Evolutionary conservation across 108 stramenopile genomes (phyloP).

Genomic region (Nannochloropsis salina): DNA sequence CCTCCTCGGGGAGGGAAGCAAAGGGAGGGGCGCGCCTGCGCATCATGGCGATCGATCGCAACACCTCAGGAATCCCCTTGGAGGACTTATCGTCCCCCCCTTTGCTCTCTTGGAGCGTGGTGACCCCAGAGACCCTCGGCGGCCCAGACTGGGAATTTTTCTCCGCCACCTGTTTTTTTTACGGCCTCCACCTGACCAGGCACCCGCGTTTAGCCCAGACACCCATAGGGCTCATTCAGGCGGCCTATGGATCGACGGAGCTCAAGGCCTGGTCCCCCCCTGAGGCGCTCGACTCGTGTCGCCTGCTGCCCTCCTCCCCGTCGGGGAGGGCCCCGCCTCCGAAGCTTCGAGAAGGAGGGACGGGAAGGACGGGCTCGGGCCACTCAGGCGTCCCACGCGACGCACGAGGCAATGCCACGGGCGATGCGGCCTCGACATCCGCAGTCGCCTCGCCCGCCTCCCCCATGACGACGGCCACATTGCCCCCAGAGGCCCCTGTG

Average conservation of each 20-base stretch:
- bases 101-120: neutral
- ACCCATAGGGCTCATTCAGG: neutral
- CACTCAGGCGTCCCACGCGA: too few relatives aligned
- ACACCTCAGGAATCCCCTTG: constrained; percentile 7
- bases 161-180: neutral
- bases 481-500: too few relatives aligned
- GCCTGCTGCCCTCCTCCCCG: too few relatives aligned
- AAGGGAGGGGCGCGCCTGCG: neutral
- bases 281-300: neutral
- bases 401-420: too few relatives aligned
- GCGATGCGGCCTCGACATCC: too few relatives aligned
- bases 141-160: neutral
- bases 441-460: too few relatives aligned
- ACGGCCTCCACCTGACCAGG: neutral
- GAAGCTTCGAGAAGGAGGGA: too few relatives aligned
- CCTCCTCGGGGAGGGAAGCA: neutral
- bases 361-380: too few relatives aligned
- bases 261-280: constrained; percentile 11
- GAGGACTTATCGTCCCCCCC: constrained; percentile 16
- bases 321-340: too few relatives aligned
- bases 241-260: constrained; percentile 12
- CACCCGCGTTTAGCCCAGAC: neutral
- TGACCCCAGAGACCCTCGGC: neutral
- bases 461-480: too few relatives aligned
- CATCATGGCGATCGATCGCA: neutral